Evolutionary conservation across 75 land plant species (phyloP), one percentile per base, ranked within the genome.

Genomic region (Ceratopteris richardii): DNA sequence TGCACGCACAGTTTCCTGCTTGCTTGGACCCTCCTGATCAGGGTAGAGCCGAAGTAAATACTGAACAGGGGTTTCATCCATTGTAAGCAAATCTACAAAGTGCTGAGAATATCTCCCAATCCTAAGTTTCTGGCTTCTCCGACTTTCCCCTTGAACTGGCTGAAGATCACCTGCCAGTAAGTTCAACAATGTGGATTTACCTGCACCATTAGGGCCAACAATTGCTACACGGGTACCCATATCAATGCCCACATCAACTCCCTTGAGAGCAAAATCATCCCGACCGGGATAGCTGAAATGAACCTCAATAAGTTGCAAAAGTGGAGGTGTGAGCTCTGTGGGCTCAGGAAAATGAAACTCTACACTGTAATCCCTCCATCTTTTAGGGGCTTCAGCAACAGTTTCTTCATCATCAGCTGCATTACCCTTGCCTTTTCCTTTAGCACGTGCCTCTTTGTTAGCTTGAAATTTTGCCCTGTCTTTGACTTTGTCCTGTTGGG

Each of bases 181-280:
- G n/a, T n/a, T n/a, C n/a, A n/a, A n/a, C n/a, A n/a, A n/a, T n/a
- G n/a, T n/a, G n/a, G n/a, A n/a, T n/a, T n/a, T n/a, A n/a, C n/a
- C n/a, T n/a, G n/a, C n/a, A 10, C 96, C 96, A 71, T 89, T 90
- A 2, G 96, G 96, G 17, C 90, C 98, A 7, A 94, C 90, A 42
- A 94, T 94, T 21, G 96, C 88, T n/a, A 90, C 98, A 19, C 96
- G 68, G 16, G 96, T 90, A 29, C 96, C 98, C 98, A 94, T 94
- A 65, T 94, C 96, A 43, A 94, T 87, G 33, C 98, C 96, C 28
- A 83, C 90, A 77, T 94, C 87, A 48, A 90, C 90, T 56, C 85
- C 42, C 7, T 89, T 81, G 1, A 94, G 90, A 62, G 68, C 68
- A 30, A 94, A 94, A 68, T 94, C 96, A 5, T 68, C 71, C 30